Evolutionary conservation across 345 rosid species (phyloP).

Genomic region (Gossypium herbaceum): DNA sequence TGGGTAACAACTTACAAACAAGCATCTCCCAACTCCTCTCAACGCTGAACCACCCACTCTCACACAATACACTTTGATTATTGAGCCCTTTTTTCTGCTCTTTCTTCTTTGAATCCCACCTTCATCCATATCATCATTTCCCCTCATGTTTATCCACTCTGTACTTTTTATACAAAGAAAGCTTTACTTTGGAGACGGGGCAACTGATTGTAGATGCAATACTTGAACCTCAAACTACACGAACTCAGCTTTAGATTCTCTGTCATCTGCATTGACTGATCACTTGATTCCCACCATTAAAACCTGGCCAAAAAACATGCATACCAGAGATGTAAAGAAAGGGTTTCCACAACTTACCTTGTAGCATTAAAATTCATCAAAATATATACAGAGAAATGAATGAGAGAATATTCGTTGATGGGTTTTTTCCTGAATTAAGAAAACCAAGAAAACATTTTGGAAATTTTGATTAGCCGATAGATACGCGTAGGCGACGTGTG

Average conservation of each 20-base stretch:
- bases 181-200: too few species aligned
- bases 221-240: too few species aligned
- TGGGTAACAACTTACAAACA: constrained; percentile 43
- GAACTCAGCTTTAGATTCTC: too few species aligned
- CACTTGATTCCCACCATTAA: neutral
- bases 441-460: neutral
- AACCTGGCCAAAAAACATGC: neutral
- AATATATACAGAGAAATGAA: neutral
- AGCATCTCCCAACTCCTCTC: constrained; percentile 37
- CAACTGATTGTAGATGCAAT: too few species aligned
- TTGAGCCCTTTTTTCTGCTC: neutral
- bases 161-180: too few species aligned
- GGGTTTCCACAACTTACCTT: neutral
- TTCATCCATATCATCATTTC: neutral
- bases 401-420: neutral
- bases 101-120: neutral
- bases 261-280: neutral
- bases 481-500: neutral
- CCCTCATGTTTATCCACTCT: neutral
- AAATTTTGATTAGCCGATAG: neutral
- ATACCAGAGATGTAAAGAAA: neutral
- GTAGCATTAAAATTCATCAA: neutral
- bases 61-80: neutral
- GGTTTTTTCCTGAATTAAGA: neutral
- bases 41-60: constrained; percentile 18